Conservation (phyloP, 2,329 filamentous ascomycete genomes). For the Monosporascus sp. region DNA sequence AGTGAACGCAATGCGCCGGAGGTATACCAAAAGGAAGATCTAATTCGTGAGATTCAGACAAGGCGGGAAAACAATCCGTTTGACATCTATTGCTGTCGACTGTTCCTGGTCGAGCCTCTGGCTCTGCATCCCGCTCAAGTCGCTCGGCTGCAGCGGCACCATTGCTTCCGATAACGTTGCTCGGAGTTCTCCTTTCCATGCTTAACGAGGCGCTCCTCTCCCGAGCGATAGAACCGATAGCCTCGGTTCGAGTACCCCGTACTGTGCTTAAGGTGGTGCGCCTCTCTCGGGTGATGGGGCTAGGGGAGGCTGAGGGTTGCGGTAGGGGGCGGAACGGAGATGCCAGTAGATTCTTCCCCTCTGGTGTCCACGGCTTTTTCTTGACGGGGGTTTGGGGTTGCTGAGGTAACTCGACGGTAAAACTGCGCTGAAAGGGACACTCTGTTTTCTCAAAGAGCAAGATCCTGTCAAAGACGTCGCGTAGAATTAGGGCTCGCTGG, state of each 20-base stretch:
- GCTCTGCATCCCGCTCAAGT: too few species aligned
- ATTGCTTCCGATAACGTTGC: too few species aligned
- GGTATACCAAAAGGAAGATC: too few species aligned
- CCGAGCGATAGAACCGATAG: not conserved
- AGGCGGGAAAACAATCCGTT: too few species aligned
- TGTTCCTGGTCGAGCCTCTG: too few species aligned
- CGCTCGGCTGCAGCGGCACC: too few species aligned
- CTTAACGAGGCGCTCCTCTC: too few species aligned
- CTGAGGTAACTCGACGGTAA: slow-evolving; percentile 69
- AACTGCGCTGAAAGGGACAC: slow-evolving; percentile 77
- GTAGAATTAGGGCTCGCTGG: slow-evolving; percentile 60
- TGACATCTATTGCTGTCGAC: too few species aligned
- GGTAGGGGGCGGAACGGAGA: slow-evolving; percentile 30
- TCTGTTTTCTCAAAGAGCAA: slow-evolving; percentile 82
- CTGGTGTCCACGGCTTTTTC: slow-evolving; percentile 65
- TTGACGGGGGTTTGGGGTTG: slow-evolving; percentile 58
- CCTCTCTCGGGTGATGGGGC: slow-evolving; percentile 14
- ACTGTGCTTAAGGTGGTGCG: slow-evolving; percentile 9
- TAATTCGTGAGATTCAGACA: too few species aligned
- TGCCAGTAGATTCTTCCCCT: slow-evolving; percentile 32
- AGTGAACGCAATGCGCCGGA: too few species aligned
- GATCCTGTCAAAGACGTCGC: slow-evolving; percentile 63
- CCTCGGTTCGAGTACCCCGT: not conserved
- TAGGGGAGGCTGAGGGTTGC: slow-evolving; percentile 15
- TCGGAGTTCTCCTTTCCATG: too few species aligned